A percentile compares a stretch with the other conserved stretches of the same genome.
Conservation (phyloP, 2,329 filamentous ascomycete species). For the Magnaporthiopsis poae region DNA sequence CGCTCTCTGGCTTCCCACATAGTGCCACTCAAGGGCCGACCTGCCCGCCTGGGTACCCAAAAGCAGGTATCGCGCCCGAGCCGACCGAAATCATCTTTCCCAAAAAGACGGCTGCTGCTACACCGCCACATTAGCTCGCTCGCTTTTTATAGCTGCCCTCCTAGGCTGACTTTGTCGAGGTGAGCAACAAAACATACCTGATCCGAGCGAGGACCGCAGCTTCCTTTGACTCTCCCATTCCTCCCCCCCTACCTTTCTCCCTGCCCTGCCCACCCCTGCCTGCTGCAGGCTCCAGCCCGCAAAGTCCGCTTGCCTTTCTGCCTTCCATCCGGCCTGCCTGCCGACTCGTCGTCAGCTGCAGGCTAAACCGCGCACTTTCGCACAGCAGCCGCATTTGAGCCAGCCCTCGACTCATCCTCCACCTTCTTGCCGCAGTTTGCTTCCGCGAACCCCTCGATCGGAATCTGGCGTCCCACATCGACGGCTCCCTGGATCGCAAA, state of each 20-base stretch:
- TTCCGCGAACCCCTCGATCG: not conserved
- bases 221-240: not conserved
- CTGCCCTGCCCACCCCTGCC: not conserved
- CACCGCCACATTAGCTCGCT: constrained; percentile 5
- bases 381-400: not conserved
- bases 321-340: not conserved
- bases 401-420: not conserved
- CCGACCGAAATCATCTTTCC: constrained; percentile 6
- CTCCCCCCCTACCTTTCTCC: not conserved
- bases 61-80: constrained; percentile 6
- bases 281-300: not conserved
- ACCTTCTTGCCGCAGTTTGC: not conserved
- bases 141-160: not conserved
- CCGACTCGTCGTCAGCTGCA: not conserved
- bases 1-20: not conserved
- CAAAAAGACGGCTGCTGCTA: not conserved
- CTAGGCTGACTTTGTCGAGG: not conserved
- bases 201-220: not conserved
- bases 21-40: not conserved
- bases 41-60: not conserved
- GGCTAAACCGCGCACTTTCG: not conserved
- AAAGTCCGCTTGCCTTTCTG: not conserved
- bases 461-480: not conserved
- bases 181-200: not conserved
- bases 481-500: not conserved